Conservation (phyloP, 2,329 filamentous ascomycete genomes). For the Fusarium ambrosium region DNA sequence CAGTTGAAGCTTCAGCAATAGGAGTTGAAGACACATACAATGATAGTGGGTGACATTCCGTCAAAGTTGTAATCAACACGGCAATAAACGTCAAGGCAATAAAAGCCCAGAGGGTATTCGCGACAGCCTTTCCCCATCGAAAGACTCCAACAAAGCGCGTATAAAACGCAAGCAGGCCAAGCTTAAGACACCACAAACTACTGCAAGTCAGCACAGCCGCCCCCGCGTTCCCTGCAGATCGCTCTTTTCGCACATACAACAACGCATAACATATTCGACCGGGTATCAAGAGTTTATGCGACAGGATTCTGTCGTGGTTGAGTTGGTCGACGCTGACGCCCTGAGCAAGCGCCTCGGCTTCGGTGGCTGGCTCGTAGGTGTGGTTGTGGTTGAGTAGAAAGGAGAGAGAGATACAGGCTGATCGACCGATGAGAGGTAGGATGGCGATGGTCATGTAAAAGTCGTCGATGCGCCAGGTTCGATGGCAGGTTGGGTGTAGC, state of each 20-base stretch:
- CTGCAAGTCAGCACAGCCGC: constrained; percentile 16
- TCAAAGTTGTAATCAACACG: constrained; percentile 45
- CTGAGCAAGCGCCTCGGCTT: constrained; percentile 33
- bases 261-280: constrained; percentile 49
- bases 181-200: constrained; percentile 50
- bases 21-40: constrained; percentile 26
- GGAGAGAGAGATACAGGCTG: constrained; percentile 41
- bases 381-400: constrained; percentile 48
- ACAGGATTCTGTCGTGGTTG: constrained; percentile 38
- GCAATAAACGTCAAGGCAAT: constrained; percentile 47
- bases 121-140: constrained; percentile 41
- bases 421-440: constrained; percentile 47
- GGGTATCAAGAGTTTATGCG: constrained; percentile 48
- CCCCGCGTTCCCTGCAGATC: not conserved
- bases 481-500: constrained; percentile 47
- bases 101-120: constrained; percentile 42
- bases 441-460: constrained; percentile 51
- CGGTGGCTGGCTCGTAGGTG: constrained; percentile 38
- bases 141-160: constrained; percentile 48
- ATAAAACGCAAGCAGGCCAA: constrained; percentile 49
- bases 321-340: constrained; percentile 32
- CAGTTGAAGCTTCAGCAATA: not conserved
- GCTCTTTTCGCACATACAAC: constrained; percentile 23
- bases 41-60: constrained; percentile 47
- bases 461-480: constrained; percentile 50